A percentile compares a stretch with the other conserved stretches of the same genome.
phyloP scores from a whole-genome alignment of 164 flowering plant species.

The Vitis cinerea region DNA sequence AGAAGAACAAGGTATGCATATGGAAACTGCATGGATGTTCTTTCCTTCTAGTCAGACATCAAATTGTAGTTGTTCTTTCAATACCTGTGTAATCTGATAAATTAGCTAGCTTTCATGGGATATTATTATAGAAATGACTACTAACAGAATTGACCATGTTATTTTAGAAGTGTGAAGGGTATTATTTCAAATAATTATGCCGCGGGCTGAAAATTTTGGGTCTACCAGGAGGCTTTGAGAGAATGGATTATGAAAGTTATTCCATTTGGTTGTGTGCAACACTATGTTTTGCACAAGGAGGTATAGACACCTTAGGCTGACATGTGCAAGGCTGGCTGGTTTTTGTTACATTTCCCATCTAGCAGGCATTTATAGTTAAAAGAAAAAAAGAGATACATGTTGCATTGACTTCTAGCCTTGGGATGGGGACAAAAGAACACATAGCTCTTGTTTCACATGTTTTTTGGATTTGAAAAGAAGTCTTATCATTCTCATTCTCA shows the following conservation, averaged over 20 bases:
- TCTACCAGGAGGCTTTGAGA: neutral
- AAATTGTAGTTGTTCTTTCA: neutral
- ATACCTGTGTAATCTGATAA: neutral
- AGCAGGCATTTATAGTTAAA: too few species aligned
- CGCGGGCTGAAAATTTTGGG: neutral
- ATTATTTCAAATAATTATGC: neutral
- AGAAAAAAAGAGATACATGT: too few species aligned
- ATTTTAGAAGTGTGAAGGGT: neutral
- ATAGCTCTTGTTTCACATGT: too few species aligned
- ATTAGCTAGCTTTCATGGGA: neutral
- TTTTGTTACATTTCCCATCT: too few species aligned
- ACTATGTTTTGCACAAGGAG: too few species aligned
- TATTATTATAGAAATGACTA: neutral
- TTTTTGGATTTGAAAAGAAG: too few species aligned
- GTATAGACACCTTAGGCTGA: too few species aligned
- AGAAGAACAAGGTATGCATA: conserved; percentile 43
- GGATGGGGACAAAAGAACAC: too few species aligned
- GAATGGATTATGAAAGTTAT: neutral
- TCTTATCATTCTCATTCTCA: too few species aligned
- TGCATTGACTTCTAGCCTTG: too few species aligned
- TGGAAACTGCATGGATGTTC: neutral
- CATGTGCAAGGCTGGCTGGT: too few species aligned
- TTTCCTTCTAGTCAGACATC: neutral
- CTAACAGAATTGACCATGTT: neutral
- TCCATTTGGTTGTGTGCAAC: too few species aligned